Evolutionary conservation across 169 alveolate genomes (phyloP).

Genomic region (Cryptosporidium parvum): DNA sequence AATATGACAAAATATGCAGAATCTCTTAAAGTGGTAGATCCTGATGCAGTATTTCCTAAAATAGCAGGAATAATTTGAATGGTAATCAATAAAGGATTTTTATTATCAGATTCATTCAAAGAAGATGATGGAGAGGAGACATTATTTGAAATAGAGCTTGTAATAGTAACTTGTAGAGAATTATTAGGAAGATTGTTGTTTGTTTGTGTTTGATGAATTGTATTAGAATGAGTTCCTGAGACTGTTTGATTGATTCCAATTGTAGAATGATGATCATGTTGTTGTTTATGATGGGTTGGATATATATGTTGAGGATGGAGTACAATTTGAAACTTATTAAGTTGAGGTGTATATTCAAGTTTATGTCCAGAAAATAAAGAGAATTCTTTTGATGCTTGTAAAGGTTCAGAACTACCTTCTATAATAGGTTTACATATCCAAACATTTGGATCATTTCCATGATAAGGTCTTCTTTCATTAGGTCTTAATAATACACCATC

Average conservation of each 20-base stretch:
- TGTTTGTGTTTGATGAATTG: background rate
- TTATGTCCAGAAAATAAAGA: constrained; percentile 62
- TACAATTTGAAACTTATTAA: constrained; percentile 50
- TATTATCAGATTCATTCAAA: constrained; percentile 10
- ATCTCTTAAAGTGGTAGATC: constrained; percentile 44
- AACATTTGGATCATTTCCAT: constrained; percentile 35
- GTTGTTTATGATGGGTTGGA: background rate
- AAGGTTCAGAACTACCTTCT: constrained; percentile 36
- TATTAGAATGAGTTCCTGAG: background rate
- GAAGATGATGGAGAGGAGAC: background rate
- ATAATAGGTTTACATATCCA: constrained; percentile 65
- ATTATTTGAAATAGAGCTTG: too few species aligned
- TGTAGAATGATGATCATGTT: constrained; percentile 5
- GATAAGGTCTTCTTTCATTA: constrained; percentile 73
- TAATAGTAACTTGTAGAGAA: too few species aligned
- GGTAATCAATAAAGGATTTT: constrained; percentile 28
- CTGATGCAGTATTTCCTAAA: constrained; percentile 46
- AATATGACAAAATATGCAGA: constrained; percentile 61
- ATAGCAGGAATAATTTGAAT: constrained; percentile 66
- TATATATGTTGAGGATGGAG: constrained; percentile 40
- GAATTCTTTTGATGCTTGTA: constrained; percentile 62
- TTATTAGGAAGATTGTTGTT: background rate
- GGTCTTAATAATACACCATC: constrained; percentile 45
- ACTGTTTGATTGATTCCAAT: background rate
- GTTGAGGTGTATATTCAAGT: constrained; percentile 54